Percentiles rank a stretch among this genome's conserved stretches.
phyloP scores from a whole-genome alignment of 306 rosid genomes.

The Cyamopsis tetragonoloba region DNA sequence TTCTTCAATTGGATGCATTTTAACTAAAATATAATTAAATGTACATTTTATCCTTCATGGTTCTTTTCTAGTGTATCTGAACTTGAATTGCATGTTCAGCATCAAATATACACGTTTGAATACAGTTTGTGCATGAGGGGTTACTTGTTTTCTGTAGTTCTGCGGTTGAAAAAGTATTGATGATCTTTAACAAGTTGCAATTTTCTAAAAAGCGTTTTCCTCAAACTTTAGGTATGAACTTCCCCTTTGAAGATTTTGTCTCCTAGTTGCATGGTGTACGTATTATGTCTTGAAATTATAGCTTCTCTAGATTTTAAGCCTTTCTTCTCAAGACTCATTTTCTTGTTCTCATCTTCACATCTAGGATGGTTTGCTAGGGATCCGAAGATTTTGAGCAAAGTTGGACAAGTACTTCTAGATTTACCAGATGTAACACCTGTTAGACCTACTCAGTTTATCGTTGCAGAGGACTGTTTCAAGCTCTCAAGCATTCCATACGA shows the following conservation, averaged over 20 bases:
- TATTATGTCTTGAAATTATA: neutral
- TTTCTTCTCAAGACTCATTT: constrained; percentile 10
- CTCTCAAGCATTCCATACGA: constrained; percentile 51
- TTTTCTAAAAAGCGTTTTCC: too few relatives aligned
- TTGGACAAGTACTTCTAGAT: constrained; percentile 59
- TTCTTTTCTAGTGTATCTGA: too few relatives aligned
- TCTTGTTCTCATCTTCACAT: constrained; percentile 34
- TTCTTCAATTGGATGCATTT: neutral
- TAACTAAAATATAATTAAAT: neutral
- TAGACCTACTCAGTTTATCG: constrained; percentile 49
- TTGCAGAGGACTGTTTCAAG: constrained; percentile 86
- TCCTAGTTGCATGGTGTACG: neutral
- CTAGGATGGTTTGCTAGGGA: constrained; percentile 97
- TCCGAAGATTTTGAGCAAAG: constrained; percentile 54
- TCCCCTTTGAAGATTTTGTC: neutral
- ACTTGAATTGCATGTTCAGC: neutral
- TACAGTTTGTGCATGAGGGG: too few relatives aligned
- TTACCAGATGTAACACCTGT: constrained; percentile 37
- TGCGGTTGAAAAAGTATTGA: neutral
- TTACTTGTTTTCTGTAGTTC: neutral
- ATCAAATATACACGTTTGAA: too few relatives aligned
- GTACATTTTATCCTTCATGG: neutral
- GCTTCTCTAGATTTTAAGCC: neutral
- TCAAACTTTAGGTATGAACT: neutral
- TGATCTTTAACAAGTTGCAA: constrained; percentile 5